Evolutionary conservation across 2,329 filamentous ascomycete species (phyloP), one percentile per base, ranked within the genome.

Genomic region (Fusarium falciforme): DNA sequence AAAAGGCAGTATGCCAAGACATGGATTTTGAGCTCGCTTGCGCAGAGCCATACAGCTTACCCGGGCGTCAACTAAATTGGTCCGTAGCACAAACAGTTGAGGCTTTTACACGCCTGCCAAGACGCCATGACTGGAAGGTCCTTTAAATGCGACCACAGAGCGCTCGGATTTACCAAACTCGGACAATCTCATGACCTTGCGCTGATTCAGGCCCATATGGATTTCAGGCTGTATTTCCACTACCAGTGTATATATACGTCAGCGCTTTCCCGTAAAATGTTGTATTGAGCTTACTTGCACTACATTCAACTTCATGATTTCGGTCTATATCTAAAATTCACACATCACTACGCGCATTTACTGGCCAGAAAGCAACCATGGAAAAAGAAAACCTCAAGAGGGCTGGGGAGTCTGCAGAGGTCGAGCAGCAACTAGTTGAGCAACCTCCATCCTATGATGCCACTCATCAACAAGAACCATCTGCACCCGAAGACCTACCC

Each of bases 381-480:
- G 36, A 27, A 49, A 33, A 58, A 12, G 38, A 49, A 27, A 60
- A 10, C 20, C n/a, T 49, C 6, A 44, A 36, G 11, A 17, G 8
- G n/a, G 33, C 40, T 17, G 20, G 17, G 11, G 25, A 17, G 10
- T 10, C 38, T 42, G 17, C 11, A 4, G 16, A 54, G 8, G 29
- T 5, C 8, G 22, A 54, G 17, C 29, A 31, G 14, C 16, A 33
- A 22, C 22, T 3, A 22, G 22, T 22, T 22, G 22, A 66, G 3
- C 65, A 36, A 8, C 52, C 59, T 20, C 68, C 72, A 11, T 61
- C 64, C 22, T 70, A 74, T 14, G 61, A 75, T 7, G 11, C 14
- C 17, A n/a, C 33, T 8, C 27, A 54, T 3, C 58, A 55, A 16
- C 31, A 66, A 5, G 44, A 68, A 40, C 10, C 35, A n/a, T 61